Evolutionary conservation across 768 basidiomycete species (phyloP), one percentile per base, ranked within the genome.

Genomic region (Dictyophora rubrovolvata): DNA sequence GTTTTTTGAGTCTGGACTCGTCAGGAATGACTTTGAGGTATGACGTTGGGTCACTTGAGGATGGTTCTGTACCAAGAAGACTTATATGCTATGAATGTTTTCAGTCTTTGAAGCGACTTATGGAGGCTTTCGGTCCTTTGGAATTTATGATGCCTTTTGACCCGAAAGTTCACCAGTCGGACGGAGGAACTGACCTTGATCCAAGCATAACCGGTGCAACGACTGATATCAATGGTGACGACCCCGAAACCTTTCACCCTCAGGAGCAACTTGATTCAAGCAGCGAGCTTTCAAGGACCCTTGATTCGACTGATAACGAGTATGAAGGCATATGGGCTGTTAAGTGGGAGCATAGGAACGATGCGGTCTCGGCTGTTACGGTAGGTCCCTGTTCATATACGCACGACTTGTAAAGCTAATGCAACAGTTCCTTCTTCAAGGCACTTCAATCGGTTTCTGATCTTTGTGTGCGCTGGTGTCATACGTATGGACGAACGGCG

Each of bases 391-490:
- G 28, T 28, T 28, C 7, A 2, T 28, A 28, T 3, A 28, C 7
- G 28, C 7, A 28, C 28, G 28, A 28, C 7, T 7, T n/a, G 49
- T 37, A 52, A 37, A 22, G 17, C 18, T 20, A 18, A n/a, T 22
- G n/a, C n/a, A n/a, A 59, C 3, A 23, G 18, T 20, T 17, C 17
- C 21, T 52, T 54, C 23, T n/a, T 8, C 62, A 10, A 91, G 89
- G 81, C 86, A 4, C 75, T 91, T 63, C 80, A 84, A 59, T 75
- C 78, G 60, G 74, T 89, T 17, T 83, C 87, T 48, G 84, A 87
- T 68, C 68, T 91, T 11, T 83, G 79, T 1, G 84, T 87, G 7
- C 87, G 87, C 21, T 90, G 89, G 88, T 86, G 87, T 17, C 88
- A 90, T 68, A 54, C 58, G 53, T 55, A 49, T 55, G 55, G 56